Percentiles rank a stretch among this genome's conserved stretches.
Evolutionary conservation across 202 grass and related monocot genomes (phyloP).

Genomic region (Saccharum hybrid): DNA sequence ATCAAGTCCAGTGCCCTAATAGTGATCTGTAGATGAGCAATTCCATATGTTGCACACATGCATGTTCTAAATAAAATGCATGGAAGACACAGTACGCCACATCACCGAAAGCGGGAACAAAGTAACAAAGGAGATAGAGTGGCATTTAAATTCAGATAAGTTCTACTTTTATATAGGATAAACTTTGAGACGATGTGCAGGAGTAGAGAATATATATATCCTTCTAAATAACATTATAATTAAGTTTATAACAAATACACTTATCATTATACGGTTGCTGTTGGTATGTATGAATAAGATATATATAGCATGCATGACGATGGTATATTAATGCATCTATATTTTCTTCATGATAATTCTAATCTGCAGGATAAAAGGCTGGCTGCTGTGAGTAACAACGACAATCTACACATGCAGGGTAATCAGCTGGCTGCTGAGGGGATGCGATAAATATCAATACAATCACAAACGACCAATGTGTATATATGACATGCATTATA

Average conservation of each 20-base stretch:
- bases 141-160: neutral
- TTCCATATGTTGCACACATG: neutral
- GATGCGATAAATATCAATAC: neutral
- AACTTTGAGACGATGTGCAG: neutral
- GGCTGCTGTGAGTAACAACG: neutral
- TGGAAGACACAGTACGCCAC: neutral
- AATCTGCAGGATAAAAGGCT: neutral
- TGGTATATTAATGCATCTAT: slow-evolving; percentile 5
- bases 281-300: neutral
- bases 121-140: neutral
- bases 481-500: neutral
- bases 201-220: neutral
- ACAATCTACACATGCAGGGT: neutral
- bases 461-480: neutral
- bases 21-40: neutral
- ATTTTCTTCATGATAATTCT: slow-evolving; percentile 7
- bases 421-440: neutral
- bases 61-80: neutral
- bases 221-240: too few species aligned
- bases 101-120: neutral
- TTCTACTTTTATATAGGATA: neutral
- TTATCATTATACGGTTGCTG: neutral
- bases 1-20: neutral
- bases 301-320: neutral
- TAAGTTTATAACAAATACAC: neutral